A percentile compares a stretch with the other conserved stretches of the same genome.
phyloP scores from a whole-genome alignment of 2,329 filamentous ascomycete genomes.

The Aureobasidium melanogenum region DNA sequence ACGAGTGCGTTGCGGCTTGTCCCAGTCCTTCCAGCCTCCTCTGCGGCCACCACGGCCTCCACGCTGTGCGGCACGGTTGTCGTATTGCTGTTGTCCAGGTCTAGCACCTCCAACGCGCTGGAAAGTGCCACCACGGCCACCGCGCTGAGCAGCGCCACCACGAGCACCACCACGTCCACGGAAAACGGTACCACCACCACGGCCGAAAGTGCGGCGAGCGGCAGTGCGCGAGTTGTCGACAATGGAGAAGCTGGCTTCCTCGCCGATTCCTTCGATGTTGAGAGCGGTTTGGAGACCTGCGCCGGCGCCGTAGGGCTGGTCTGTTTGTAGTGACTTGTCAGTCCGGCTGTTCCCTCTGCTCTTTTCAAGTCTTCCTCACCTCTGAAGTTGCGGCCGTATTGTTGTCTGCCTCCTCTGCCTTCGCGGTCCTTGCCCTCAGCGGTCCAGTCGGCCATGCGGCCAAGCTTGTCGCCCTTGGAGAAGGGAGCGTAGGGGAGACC shows the following conservation, averaged over 20 bases:
- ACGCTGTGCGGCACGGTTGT: constrained; percentile 58
- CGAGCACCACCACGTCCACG: constrained; percentile 59
- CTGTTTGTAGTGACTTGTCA: constrained; percentile 27
- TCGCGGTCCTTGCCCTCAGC: constrained; percentile 73
- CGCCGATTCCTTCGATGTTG: constrained; percentile 83
- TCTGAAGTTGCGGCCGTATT: constrained; percentile 90
- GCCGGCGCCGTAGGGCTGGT: constrained; percentile 92
- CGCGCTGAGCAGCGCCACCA: constrained; percentile 61
- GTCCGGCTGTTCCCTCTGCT: not conserved
- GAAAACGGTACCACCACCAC: constrained; percentile 84
- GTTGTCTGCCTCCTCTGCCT: constrained; percentile 64
- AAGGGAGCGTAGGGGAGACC: constrained; percentile 96
- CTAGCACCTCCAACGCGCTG: constrained; percentile 62
- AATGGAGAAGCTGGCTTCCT: constrained; percentile 95
- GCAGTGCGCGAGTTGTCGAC: constrained; percentile 91
- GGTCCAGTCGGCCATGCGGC: constrained; percentile 99
- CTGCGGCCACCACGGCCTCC: constrained; percentile 70
- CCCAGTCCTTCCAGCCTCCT: constrained; percentile 97
- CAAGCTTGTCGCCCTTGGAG: constrained; percentile 97
- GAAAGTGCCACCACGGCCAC: constrained; percentile 57
- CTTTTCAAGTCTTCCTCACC: constrained; percentile 41
- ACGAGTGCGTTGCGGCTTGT: constrained; percentile 93
- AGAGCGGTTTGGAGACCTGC: constrained; percentile 67
- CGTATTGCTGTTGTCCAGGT: constrained; percentile 62
- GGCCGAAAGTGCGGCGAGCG: constrained; percentile 71